Conservation (phyloP, 257 asterid species). For the Forsythia viridissima region DNA sequence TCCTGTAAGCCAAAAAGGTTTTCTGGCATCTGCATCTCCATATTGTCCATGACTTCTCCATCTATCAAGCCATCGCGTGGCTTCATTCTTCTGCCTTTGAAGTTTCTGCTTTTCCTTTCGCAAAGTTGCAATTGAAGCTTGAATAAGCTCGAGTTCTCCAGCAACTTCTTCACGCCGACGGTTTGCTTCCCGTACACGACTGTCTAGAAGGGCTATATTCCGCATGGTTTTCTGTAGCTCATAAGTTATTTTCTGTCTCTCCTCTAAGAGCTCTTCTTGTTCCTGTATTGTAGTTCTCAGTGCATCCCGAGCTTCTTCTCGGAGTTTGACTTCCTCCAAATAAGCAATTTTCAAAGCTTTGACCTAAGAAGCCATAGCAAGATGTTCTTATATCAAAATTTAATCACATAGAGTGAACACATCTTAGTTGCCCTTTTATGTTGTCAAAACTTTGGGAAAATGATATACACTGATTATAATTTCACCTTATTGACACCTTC, state of each 20-base stretch:
- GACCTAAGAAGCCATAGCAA: constrained; percentile 39
- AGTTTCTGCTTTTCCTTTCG: constrained; percentile 61
- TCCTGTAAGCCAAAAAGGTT: constrained; percentile 21
- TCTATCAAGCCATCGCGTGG: constrained; percentile 57
- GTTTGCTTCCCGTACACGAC: constrained; percentile 63
- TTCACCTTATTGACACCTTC: constrained; percentile 55
- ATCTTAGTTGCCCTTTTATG: neutral
- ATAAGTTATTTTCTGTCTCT: constrained; percentile 39
- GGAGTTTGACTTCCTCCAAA: constrained; percentile 51
- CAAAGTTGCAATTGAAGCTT: constrained; percentile 50
- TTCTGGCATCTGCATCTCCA: constrained; percentile 23
- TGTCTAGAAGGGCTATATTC: constrained; percentile 57
- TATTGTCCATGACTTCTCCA: constrained; percentile 46
- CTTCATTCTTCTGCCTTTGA: constrained; percentile 57
- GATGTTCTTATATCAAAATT: constrained; percentile 14
- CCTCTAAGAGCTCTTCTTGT: constrained; percentile 52
- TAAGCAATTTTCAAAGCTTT: constrained; percentile 58
- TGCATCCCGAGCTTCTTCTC: constrained; percentile 58
- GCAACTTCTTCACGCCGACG: constrained; percentile 54
- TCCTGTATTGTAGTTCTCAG: constrained; percentile 42
- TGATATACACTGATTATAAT: neutral
- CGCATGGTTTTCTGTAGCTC: constrained; percentile 56
- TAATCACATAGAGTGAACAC: neutral
- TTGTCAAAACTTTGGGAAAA: neutral
- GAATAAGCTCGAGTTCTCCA: constrained; percentile 60